Evolutionary conservation across 2,329 filamentous ascomycete species (phyloP).

Genomic region (Scedosporium boydii): DNA sequence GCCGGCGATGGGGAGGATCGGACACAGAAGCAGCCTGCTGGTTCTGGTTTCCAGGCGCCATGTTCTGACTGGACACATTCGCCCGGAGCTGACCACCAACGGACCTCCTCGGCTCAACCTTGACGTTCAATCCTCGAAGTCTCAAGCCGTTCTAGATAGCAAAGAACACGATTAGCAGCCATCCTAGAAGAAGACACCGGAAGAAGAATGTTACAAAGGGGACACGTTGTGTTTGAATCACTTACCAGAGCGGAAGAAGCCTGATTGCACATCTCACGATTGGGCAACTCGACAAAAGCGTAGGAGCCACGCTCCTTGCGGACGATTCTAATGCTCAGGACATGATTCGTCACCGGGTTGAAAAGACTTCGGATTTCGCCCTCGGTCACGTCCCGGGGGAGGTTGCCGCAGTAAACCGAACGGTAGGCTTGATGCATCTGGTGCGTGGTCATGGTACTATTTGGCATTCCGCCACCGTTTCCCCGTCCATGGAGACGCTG

Average conservation of each 20-base stretch:
- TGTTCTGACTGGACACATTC: no score
- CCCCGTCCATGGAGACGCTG: slow-evolving; percentile 4
- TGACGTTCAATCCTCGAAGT: no score
- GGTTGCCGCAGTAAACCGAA: neutral
- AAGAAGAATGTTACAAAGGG: neutral
- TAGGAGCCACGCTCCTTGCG: slow-evolving; percentile 13
- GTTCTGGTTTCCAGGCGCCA: no score
- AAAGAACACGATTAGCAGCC: no score
- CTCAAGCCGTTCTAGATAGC: no score
- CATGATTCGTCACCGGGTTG: no score
- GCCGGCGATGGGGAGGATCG: no score
- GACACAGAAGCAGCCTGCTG: no score
- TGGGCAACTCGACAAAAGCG: slow-evolving; percentile 30
- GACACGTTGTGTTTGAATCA: neutral
- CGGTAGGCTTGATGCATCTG: neutral
- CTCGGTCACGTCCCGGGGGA: slow-evolving; percentile 12
- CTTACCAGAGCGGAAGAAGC: slow-evolving; percentile 28
- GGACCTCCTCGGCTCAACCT: no score
- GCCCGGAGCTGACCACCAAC: no score
- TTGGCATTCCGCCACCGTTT: neutral
- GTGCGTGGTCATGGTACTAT: neutral
- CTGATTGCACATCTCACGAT: slow-evolving; percentile 23
- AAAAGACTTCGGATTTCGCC: slow-evolving; percentile 3
- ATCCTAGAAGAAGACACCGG: no score
- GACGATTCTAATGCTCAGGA: neutral